Conservation (phyloP, 345 rosid species). For the Citrus reticulata region DNA sequence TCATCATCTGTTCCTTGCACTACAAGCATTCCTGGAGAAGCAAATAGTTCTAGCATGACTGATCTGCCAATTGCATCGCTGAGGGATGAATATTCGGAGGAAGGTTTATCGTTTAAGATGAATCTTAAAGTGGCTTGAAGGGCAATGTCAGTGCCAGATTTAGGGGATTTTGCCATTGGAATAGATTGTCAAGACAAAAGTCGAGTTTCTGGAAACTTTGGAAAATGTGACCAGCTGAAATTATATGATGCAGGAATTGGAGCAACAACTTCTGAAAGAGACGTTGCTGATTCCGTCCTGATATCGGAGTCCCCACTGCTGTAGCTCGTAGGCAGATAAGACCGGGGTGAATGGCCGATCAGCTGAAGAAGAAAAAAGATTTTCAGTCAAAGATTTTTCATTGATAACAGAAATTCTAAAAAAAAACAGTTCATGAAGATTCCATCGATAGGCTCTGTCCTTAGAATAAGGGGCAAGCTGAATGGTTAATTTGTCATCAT, state of each 20-base stretch:
- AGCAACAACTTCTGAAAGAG: constrained; percentile 47
- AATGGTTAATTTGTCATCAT: constrained; percentile 52
- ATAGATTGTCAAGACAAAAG: constrained; percentile 46
- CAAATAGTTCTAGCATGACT: constrained; percentile 70
- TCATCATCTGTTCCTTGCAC: constrained; percentile 30
- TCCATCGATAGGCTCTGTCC: constrained; percentile 83
- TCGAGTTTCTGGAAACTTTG: constrained; percentile 38
- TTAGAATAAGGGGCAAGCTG: constrained; percentile 55
- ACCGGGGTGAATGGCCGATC: constrained; percentile 80
- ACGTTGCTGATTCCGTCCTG: constrained; percentile 31
- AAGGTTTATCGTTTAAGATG: constrained; percentile 23
- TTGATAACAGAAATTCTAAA: background rate
- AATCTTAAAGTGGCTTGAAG: constrained; percentile 62
- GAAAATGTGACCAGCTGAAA: constrained; percentile 52
- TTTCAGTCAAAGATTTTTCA: background rate
- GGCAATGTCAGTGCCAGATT: constrained; percentile 54
- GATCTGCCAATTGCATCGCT: constrained; percentile 40
- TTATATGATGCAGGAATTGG: constrained; percentile 52
- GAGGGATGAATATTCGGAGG: constrained; percentile 14
- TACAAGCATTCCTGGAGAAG: constrained; percentile 68
- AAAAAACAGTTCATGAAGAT: background rate
- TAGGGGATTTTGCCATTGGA: constrained; percentile 47
- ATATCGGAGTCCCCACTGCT: constrained; percentile 63
- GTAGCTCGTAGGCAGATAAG: constrained; percentile 69
- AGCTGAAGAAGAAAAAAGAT: constrained; percentile 30